Percentiles rank a stretch among this genome's conserved stretches.
phyloP scores from a whole-genome alignment of 352 stramenopile species.

The Phytophthora vignae region DNA sequence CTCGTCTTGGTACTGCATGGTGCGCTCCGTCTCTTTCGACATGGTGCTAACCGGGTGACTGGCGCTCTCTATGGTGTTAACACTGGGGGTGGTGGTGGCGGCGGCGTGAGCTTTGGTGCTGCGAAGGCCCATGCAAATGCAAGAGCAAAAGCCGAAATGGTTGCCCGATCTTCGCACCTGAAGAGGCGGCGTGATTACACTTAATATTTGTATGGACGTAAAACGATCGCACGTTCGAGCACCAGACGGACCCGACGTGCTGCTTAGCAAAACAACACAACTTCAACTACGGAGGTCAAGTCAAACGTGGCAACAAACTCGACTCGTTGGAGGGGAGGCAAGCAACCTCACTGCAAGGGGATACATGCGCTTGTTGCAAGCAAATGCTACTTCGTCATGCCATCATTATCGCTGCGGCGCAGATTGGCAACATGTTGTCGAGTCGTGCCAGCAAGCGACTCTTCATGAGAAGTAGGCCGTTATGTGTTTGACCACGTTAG shows the following conservation, averaged over 20 bases:
- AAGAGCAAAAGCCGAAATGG: constrained; percentile 32
- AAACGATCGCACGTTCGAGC: constrained; percentile 4
- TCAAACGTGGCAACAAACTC: constrained; percentile 1
- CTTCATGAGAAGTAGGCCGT: constrained; percentile 11
- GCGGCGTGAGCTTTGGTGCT: constrained; percentile 21
- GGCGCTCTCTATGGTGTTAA: constrained; percentile 1
- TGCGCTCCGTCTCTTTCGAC: constrained; percentile 53
- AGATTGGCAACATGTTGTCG: constrained; percentile 4
- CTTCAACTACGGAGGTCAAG: constrained; percentile 19
- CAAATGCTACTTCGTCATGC: neutral
- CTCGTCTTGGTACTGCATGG: constrained; percentile 85
- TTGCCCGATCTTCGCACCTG: constrained; percentile 18
- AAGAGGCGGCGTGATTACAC: constrained; percentile 22
- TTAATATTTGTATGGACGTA: constrained; percentile 19
- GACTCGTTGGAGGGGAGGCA: neutral
- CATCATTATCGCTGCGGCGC: neutral
- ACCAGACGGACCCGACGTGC: constrained; percentile 17
- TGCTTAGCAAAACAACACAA: constrained; percentile 24
- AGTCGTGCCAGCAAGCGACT: constrained; percentile 12
- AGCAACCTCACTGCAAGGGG: neutral
- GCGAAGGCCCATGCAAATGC: constrained; percentile 25
- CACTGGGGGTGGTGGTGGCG: neutral
- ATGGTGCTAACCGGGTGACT: constrained; percentile 24
- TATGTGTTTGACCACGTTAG: neutral
- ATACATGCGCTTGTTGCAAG: neutral